These are phyloP conservation scores for Artemisia tridentata DNA, from an alignment of 129 eudicot genomes.

Conservation along the genomic window DNA sequence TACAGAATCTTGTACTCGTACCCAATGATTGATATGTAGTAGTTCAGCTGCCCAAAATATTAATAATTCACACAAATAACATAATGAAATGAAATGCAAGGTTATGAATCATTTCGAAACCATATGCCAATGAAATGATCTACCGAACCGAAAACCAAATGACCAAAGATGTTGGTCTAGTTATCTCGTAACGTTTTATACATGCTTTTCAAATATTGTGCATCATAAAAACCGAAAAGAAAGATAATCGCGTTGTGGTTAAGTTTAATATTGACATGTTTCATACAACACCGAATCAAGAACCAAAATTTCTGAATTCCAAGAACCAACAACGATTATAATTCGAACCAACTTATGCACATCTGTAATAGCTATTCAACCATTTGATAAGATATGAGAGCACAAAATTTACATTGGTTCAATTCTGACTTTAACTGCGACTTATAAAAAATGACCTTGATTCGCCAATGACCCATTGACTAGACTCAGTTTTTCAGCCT, in stretches of 20 bases:
- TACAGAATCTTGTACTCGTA: constrained; percentile 14
- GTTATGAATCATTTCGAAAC: constrained; percentile 7
- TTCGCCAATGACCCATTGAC: constrained; percentile 1
- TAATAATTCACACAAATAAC: neutral
- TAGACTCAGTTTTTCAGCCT: constrained; percentile 39
- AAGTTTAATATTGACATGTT: neutral
- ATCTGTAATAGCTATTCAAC: neutral
- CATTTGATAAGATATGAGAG: neutral
- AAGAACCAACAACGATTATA: neutral
- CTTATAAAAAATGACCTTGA: neutral
- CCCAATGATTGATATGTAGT: constrained; percentile 22
- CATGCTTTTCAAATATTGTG: neutral
- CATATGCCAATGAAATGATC: neutral
- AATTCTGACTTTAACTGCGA: constrained; percentile 4
- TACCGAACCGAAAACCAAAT: neutral
- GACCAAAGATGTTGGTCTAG: neutral
- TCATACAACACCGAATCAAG: neutral
- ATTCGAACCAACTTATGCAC: neutral
- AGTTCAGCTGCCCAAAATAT: constrained; percentile 27
- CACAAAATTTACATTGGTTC: constrained; percentile 11
- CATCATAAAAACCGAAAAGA: neutral
- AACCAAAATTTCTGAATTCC: neutral
- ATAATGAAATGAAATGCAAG: neutral
- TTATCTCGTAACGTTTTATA: neutral
- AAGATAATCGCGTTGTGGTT: neutral